Conservation (phyloP, 257 asterid genomes). For the Voacanga thouarsii region DNA sequence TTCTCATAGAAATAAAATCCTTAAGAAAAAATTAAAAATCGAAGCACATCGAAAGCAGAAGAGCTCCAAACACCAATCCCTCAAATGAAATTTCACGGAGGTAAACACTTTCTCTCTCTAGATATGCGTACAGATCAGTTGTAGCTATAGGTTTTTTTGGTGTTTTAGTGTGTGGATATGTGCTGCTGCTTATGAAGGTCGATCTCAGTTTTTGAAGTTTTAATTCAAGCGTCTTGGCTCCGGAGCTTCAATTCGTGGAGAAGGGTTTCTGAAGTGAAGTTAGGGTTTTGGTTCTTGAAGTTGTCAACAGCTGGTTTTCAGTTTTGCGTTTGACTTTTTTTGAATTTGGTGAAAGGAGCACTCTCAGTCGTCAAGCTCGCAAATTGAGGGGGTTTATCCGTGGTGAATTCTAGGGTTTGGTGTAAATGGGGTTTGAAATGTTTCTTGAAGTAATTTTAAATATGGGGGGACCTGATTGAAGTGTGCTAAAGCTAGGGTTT, state of each 20-base stretch:
- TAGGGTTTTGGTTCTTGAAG: conserved; percentile 4
- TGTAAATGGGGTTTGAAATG: conserved; percentile 17
- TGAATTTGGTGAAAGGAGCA: not conserved
- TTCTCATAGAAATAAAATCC: not conserved
- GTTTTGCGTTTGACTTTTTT: not conserved
- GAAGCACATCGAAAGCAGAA: conserved; percentile 9
- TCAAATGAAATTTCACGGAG: not conserved
- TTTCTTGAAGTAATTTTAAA: conserved; percentile 9
- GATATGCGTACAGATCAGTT: conserved; percentile 27
- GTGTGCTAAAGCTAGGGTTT: conserved; percentile 4
- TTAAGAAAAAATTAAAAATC: not conserved
- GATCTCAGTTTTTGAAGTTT: conserved; percentile 3
- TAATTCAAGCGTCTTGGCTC: not conserved
- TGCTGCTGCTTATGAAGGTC: not conserved
- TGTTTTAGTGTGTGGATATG: not conserved
- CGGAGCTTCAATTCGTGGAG: conserved; percentile 6
- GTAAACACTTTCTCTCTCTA: conserved; percentile 17
- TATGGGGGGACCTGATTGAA: conserved; percentile 24
- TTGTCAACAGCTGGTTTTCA: not conserved
- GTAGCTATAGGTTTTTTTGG: not conserved
- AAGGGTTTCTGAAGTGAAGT: not conserved
- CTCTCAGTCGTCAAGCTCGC: conserved; percentile 1
- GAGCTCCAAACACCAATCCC: conserved; percentile 19
- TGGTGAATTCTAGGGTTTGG: conserved; percentile 17
- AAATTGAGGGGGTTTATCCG: conserved; percentile 7